Percentiles rank a stretch among this genome's conserved stretches.
These are phyloP conservation scores for Pseudocercospora eumusae DNA, from an alignment of 2,329 filamentous ascomycete genomes.

Conservation along the genomic window DNA sequence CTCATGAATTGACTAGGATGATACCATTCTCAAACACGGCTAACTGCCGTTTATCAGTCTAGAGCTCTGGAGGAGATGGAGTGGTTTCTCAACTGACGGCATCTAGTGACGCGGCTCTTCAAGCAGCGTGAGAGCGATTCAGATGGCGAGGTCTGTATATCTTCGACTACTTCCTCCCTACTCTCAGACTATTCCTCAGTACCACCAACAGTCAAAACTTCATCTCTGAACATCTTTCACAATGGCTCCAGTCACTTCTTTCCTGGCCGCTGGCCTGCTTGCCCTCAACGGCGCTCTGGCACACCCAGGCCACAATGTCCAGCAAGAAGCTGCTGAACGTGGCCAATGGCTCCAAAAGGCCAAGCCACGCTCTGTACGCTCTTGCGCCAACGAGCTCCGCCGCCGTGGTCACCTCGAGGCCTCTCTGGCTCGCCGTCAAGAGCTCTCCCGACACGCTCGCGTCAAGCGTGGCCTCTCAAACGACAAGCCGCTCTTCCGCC, in stretches of 20 bases:
- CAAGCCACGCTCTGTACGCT: conserved; percentile 29
- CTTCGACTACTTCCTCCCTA: neutral
- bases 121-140: neutral
- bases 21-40: neutral
- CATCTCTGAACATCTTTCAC: neutral
- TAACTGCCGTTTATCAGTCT: neutral
- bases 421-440: conserved; percentile 30
- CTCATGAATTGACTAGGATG: neutral
- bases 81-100: neutral
- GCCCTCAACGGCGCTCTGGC: conserved; percentile 24
- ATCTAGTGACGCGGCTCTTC: conserved; percentile 15
- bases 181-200: neutral
- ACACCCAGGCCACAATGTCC: conserved; percentile 30
- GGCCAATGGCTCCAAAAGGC: conserved; percentile 25
- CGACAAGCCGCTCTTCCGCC: conserved; percentile 27
- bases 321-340: conserved; percentile 30
- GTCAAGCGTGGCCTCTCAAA: conserved; percentile 25
- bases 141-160: conserved; percentile 13
- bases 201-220: neutral
- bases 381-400: conserved; percentile 27
- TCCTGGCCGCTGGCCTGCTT: conserved; percentile 23
- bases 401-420: conserved; percentile 27
- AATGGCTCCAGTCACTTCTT: conserved; percentile 24
- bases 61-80: neutral
- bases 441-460: conserved; percentile 26